phyloP scores from a whole-genome alignment of 805 yeast genomes.

The Barnettozyma botsteinii region DNA sequence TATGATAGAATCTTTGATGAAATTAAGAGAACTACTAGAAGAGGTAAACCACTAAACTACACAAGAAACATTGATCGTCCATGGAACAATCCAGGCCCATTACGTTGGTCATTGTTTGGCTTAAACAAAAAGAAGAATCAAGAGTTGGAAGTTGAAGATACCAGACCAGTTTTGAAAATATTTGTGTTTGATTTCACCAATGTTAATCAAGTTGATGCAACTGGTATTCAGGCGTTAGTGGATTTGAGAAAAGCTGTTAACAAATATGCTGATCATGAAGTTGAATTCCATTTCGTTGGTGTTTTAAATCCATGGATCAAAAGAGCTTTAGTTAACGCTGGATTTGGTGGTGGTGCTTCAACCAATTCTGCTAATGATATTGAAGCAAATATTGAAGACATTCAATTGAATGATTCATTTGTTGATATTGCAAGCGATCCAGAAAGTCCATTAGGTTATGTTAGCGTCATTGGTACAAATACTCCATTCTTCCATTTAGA shows the following conservation, averaged over 20 bases:
- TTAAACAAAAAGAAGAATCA: conserved; percentile 22
- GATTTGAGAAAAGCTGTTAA: conserved; percentile 71
- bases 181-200: conserved; percentile 78
- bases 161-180: conserved; percentile 62
- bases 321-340: conserved; percentile 65
- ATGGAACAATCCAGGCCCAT: conserved; percentile 87
- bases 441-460: conserved; percentile 31
- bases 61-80: conserved; percentile 52
- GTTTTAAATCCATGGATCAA: conserved; percentile 83
- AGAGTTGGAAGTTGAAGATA: conserved; percentile 27
- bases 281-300: conserved; percentile 87
- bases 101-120: conserved; percentile 18
- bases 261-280: conserved; percentile 72
- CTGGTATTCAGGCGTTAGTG: conserved; percentile 71
- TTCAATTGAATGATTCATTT: conserved; percentile 13
- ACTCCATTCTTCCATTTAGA: conserved; percentile 78
- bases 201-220: conserved; percentile 70
- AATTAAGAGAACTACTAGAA: conserved; percentile 53
- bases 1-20: conserved; percentile 64
- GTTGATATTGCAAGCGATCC: conserved; percentile 21
- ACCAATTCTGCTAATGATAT: background rate
- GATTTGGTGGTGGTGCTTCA: conserved; percentile 66
- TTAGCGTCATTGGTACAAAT: conserved; percentile 55
- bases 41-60: conserved; percentile 43
- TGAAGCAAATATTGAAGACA: conserved; percentile 30